Evolutionary conservation across 257 asterid species (phyloP).

Genomic region (Penstemon eatonii): DNA sequence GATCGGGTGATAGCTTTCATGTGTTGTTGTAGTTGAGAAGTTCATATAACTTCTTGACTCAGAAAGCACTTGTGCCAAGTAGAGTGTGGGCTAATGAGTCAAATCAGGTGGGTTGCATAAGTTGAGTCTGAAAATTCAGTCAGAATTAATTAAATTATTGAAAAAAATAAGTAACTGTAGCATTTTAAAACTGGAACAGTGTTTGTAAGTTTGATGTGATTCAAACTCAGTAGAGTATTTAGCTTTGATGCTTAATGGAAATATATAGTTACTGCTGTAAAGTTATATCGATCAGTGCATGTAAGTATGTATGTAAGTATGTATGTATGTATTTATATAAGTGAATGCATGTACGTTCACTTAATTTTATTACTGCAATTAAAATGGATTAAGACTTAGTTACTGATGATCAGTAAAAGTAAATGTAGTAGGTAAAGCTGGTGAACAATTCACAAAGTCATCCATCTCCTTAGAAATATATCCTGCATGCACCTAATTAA

Average conservation of each 20-base stretch:
- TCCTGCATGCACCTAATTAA: slow-evolving; percentile 19
- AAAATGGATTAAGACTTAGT: slow-evolving; percentile 19
- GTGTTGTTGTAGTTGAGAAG: slow-evolving; percentile 69
- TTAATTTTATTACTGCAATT: slow-evolving; percentile 18
- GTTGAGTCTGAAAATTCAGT: slow-evolving; percentile 32
- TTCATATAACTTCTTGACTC: slow-evolving; percentile 51
- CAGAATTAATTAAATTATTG: slow-evolving; percentile 2
- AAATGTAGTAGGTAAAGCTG: slow-evolving; percentile 59
- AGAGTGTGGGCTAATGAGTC: slow-evolving; percentile 39
- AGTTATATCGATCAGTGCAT: no score
- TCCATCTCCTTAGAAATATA: no score
- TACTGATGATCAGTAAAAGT: slow-evolving; percentile 27
- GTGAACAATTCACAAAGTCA: slow-evolving; percentile 45
- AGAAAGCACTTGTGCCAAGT: slow-evolving; percentile 37
- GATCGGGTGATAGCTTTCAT: slow-evolving; percentile 55
- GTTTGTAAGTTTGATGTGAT: no score
- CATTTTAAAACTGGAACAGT: no score
- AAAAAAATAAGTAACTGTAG: no score
- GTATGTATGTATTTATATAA: no score
- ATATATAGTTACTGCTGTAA: no score
- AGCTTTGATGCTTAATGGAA: no score
- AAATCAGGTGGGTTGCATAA: slow-evolving; percentile 49
- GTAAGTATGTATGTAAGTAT: no score
- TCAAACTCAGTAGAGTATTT: no score
- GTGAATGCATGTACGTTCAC: slow-evolving; percentile 11